Evolutionary conservation across 306 rosid genomes (phyloP).

Genomic region (Heteromeles arbutifolia): DNA sequence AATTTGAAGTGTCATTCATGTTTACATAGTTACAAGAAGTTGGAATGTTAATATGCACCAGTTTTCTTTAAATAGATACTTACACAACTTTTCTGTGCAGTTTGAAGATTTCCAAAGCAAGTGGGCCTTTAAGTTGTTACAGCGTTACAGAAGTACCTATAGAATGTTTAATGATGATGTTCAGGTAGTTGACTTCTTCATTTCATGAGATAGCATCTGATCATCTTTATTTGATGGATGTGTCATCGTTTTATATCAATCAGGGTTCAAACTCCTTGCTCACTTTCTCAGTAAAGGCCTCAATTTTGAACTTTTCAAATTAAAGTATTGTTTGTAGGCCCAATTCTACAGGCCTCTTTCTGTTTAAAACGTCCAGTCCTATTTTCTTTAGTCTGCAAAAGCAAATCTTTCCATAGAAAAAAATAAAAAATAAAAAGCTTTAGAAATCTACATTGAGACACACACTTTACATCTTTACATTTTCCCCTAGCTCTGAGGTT

Average conservation of each 20-base stretch:
- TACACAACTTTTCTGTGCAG: constrained; percentile 33
- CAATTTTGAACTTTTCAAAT: not conserved
- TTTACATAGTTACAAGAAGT: not conserved
- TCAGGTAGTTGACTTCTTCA: constrained; percentile 51
- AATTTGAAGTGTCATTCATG: constrained; percentile 14
- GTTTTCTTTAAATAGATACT: not conserved
- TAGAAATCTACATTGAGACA: not conserved
- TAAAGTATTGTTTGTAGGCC: not conserved
- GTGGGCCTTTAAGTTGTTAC: constrained; percentile 96
- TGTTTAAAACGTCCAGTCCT: not conserved
- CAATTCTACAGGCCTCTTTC: not conserved
- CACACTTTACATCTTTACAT: not conserved
- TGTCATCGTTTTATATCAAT: not conserved
- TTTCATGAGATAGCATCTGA: not conserved
- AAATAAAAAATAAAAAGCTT: not conserved
- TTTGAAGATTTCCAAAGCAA: constrained; percentile 99
- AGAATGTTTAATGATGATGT: constrained; percentile 99
- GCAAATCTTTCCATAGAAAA: not conserved
- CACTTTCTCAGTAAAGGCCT: not conserved
- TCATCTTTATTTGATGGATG: not conserved
- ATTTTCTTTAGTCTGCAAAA: not conserved
- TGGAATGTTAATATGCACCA: not conserved
- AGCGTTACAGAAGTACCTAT: constrained; percentile 82
- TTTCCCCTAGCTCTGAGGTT: not conserved
- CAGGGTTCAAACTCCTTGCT: not conserved